Evolutionary conservation across 108 stramenopile genomes (phyloP), one percentile per base, ranked within the genome.

Genomic region (Aurantiochytrium sp.): DNA sequence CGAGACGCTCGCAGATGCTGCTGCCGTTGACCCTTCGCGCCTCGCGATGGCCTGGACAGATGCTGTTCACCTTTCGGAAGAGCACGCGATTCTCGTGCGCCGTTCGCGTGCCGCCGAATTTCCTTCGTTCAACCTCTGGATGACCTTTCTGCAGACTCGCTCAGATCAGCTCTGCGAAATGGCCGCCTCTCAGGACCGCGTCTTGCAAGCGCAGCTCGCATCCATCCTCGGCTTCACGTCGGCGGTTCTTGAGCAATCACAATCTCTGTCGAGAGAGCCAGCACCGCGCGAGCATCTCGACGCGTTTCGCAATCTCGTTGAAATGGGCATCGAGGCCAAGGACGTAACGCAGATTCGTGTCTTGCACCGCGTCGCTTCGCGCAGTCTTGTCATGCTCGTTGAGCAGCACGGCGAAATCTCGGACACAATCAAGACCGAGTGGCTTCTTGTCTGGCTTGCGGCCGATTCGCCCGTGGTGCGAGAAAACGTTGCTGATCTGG

Each of bases 21-120:
- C 76, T 23, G 51, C n/a, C 16, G 49, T 83, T 4, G 76, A 83
- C 45, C 45, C 51, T 23, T 47, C 49, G 28, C 45, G 76, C n/a
- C 76, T 83, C 14, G 76, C 76, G 10, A n/a, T 83, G 45, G 76
- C 76, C 51, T 83, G 76, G 76, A 83, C 76, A 0, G 76, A 83
- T 23, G 45, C 45, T 12, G 45, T 53, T 23, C 45, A 83, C 49
- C 49, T 83, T 6, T 6, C 76, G 10, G 76, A 83, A 23, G 76
- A 83, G n/a, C 45, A 83, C 51, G 76, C 76, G 43, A 4, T 83
- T 47, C 51, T 83, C n/a, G 51, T 53, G 19, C 76, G 76, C 49
- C 45, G 51, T 18, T 12, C 12, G 19, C 44, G 23, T 6, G 76
- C 76, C 10, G 10, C n/a, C 25, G 76, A 47, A 23, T 83, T 83